Evolutionary conservation across 441 rosid species (phyloP).

Genomic region (Macaranga tanarius): DNA sequence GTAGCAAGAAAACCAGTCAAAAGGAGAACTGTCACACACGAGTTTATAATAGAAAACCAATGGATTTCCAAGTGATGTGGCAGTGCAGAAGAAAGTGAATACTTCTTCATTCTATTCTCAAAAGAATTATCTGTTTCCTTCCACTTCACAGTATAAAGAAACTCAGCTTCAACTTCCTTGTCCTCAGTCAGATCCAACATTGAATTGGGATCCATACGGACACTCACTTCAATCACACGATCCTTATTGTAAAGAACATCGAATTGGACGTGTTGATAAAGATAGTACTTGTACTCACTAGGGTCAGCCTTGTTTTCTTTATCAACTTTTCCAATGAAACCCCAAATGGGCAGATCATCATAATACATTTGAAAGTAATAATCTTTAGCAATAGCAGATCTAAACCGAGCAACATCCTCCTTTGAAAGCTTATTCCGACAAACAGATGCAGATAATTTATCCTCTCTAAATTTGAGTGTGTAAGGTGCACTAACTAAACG

Average conservation of each 20-base stretch:
- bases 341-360: constrained; percentile 91
- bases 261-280: constrained; percentile 69
- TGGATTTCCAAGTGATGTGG: constrained; percentile 83
- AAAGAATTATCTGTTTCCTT: constrained; percentile 74
- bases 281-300: constrained; percentile 62
- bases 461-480: constrained; percentile 51
- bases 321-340: constrained; percentile 75
- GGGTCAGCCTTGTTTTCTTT: constrained; percentile 65
- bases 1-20: constrained; percentile 89
- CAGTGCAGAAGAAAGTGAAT: constrained; percentile 71
- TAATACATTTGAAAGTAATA: constrained; percentile 87
- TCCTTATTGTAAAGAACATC: constrained; percentile 70
- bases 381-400: constrained; percentile 63
- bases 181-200: constrained; percentile 70
- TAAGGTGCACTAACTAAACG: constrained; percentile 70
- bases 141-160: constrained; percentile 79
- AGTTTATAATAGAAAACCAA: constrained; percentile 82
- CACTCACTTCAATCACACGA: constrained; percentile 67
- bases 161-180: constrained; percentile 65
- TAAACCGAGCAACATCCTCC: constrained; percentile 55
- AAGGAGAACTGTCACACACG: constrained; percentile 78
- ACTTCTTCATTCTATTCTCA: constrained; percentile 87
- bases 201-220: constrained; percentile 60
- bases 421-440: constrained; percentile 58
- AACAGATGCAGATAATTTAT: constrained; percentile 48